phyloP scores from a whole-genome alignment of 495 filamentous ascomycete species.

The Podospora anserina region DNA sequence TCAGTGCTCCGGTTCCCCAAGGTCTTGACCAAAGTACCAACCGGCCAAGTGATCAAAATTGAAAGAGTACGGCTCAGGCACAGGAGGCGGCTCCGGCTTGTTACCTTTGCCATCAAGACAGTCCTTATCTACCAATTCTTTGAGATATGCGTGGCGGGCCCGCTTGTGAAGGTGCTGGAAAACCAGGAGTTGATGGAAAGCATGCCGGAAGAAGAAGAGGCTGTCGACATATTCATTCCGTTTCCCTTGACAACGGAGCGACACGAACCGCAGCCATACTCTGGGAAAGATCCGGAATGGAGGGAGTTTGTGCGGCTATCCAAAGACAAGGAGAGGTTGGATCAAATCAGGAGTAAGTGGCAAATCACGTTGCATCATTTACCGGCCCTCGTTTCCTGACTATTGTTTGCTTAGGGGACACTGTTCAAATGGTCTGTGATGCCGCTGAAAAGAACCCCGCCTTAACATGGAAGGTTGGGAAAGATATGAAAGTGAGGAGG shows the following conservation, averaged over 20 bases:
- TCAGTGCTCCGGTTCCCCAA: constrained; percentile 22
- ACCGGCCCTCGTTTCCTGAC: constrained; percentile 10
- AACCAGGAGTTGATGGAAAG: constrained; percentile 31
- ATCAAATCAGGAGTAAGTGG: constrained; percentile 50
- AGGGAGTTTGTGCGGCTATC: constrained; percentile 59
- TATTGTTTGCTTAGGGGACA: constrained; percentile 19
- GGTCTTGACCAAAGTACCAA: constrained; percentile 13
- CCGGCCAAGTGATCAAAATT: constrained; percentile 25
- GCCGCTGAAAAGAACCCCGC: constrained; percentile 13
- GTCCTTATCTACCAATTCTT: constrained; percentile 5
- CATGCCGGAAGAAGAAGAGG: constrained; percentile 24
- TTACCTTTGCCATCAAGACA: background rate
- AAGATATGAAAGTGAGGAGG: constrained; percentile 24
- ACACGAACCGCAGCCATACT: constrained; percentile 49
- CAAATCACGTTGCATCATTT: background rate
- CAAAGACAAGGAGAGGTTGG: constrained; percentile 47
- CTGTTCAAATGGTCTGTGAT: constrained; percentile 29
- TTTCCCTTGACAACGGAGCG: constrained; percentile 50
- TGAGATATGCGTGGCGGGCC: background rate
- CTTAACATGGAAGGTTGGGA: constrained; percentile 22
- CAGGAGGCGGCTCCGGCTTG: constrained; percentile 24
- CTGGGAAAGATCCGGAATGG: constrained; percentile 67
- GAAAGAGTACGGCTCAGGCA: constrained; percentile 39
- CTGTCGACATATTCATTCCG: constrained; percentile 57
- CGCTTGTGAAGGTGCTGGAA: constrained; percentile 24